Percentiles rank a stretch among this genome's conserved stretches.
phyloP scores from a whole-genome alignment of 1,284 basidiomycete genomes.

The Cryptococcus hybrid region DNA sequence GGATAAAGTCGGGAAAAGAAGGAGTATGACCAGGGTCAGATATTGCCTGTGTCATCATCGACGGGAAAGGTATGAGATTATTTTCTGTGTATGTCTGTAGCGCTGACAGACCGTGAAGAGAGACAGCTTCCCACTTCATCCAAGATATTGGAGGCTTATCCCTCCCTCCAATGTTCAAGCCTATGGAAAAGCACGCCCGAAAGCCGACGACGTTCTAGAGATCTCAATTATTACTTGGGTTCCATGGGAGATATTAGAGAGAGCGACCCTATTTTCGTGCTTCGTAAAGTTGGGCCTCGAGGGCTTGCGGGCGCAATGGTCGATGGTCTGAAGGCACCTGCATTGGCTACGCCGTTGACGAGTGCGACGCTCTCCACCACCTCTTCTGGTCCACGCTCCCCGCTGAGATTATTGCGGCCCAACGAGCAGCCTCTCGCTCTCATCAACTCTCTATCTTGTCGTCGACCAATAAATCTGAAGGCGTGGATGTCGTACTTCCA shows the following conservation, averaged over 20 bases:
- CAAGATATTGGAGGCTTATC: constrained; percentile 79
- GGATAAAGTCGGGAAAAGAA: constrained; percentile 77
- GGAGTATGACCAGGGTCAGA: constrained; percentile 72
- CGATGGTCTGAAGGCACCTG: constrained; percentile 1
- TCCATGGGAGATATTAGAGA: constrained; percentile 69
- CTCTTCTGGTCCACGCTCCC: constrained; percentile 53
- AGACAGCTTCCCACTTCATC: constrained; percentile 70
- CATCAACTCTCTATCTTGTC: constrained; percentile 83
- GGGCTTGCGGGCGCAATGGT: constrained; percentile 7
- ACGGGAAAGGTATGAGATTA: constrained; percentile 20
- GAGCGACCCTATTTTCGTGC: constrained; percentile 84
- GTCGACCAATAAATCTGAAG: constrained; percentile 74
- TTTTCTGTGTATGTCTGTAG: not conserved
- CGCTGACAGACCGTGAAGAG: constrained; percentile 55
- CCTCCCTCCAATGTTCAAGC: constrained; percentile 66
- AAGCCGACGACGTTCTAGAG: constrained; percentile 80
- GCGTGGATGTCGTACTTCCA: constrained; percentile 80
- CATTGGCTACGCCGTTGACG: not conserved
- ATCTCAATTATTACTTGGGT: constrained; percentile 70
- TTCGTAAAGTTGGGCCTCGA: constrained; percentile 61
- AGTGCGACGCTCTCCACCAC: not conserved
- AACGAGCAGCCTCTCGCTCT: constrained; percentile 76
- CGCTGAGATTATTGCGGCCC: constrained; percentile 89
- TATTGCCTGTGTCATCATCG: no score
- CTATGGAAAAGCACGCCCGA: constrained; percentile 56